A percentile compares a stretch with the other conserved stretches of the same genome.
Evolutionary conservation across 2,329 filamentous ascomycete species (phyloP).

Genomic region (Cercospora sp.): DNA sequence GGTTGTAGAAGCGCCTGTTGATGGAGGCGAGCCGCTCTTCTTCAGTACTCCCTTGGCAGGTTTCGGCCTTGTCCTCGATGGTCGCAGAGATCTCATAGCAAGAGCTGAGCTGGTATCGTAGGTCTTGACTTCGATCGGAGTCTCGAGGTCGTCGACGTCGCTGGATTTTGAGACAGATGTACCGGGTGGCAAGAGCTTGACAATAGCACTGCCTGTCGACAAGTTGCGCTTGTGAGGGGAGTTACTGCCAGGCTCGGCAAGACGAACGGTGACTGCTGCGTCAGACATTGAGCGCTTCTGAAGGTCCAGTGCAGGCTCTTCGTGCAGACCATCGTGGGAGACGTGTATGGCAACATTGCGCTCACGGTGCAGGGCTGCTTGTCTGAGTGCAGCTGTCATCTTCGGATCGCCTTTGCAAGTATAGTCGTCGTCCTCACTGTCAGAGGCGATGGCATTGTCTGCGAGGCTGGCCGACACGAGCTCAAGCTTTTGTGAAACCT

Average conservation of each 20-base stretch:
- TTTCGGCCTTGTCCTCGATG: slow-evolving; percentile 18
- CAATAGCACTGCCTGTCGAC: slow-evolving; percentile 3
- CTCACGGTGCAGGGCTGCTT: slow-evolving; percentile 2
- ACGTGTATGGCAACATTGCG: slow-evolving; percentile 1
- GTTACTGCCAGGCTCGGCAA: not conserved
- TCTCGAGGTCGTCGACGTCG: slow-evolving; percentile 4
- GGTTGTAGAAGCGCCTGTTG: slow-evolving; percentile 5
- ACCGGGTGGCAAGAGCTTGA: not conserved
- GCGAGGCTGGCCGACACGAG: not conserved
- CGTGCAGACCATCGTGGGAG: not conserved
- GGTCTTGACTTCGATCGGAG: slow-evolving; percentile 14
- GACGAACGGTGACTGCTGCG: not conserved
- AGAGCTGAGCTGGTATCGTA: slow-evolving; percentile 7
- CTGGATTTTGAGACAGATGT: not conserved
- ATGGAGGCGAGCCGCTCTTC: slow-evolving; percentile 14
- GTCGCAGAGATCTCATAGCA: slow-evolving; percentile 11
- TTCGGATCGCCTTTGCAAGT: slow-evolving; percentile 9
- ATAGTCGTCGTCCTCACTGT: slow-evolving; percentile 14
- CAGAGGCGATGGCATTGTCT: slow-evolving; percentile 12
- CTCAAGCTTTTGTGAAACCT: slow-evolving; percentile 10
- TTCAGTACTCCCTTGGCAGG: slow-evolving; percentile 27
- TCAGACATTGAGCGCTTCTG: slow-evolving; percentile 12
- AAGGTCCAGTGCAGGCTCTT: not conserved
- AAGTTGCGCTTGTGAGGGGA: slow-evolving; percentile 6
- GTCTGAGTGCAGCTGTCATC: slow-evolving; percentile 7